Percentiles rank a stretch among this genome's conserved stretches.
Conservation (phyloP, 306 rosid genomes). For the Sicyos baderoa region DNA sequence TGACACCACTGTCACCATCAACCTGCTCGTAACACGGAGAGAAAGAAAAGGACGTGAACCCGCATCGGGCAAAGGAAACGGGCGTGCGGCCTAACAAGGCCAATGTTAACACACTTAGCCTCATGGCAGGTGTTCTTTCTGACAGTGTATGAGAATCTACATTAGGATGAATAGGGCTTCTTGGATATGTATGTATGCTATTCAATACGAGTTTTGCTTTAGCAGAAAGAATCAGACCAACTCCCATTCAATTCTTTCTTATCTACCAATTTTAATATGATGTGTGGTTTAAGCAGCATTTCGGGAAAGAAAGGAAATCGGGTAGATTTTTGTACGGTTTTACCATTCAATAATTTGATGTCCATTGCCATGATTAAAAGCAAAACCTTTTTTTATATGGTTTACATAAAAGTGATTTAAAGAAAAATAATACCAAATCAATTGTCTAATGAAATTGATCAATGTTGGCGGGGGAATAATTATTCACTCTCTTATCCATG, state of each 20-base stretch:
- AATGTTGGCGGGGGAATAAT: too few relatives aligned
- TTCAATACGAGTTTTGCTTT: slow-evolving; percentile 8
- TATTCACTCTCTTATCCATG: too few relatives aligned
- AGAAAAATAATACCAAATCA: too few relatives aligned
- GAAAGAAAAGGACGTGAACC: background rate
- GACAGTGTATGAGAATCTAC: background rate
- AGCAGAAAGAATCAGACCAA: background rate
- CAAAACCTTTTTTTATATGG: too few relatives aligned
- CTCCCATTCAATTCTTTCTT: slow-evolving; percentile 3
- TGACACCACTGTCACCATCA: background rate
- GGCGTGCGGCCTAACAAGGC: background rate
- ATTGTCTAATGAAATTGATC: too few relatives aligned
- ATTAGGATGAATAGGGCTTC: slow-evolving; percentile 9
- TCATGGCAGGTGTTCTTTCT: background rate
- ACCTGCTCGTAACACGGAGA: background rate
- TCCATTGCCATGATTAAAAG: too few relatives aligned
- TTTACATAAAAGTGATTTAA: too few relatives aligned
- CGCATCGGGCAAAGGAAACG: background rate
- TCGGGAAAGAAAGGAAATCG: background rate
- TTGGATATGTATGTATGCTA: slow-evolving; percentile 2
- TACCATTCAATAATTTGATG: background rate
- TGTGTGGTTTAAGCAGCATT: background rate
- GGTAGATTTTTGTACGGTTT: background rate
- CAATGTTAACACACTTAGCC: background rate
- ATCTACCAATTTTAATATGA: background rate